Percentiles rank a stretch among this genome's conserved stretches.
phyloP scores from a whole-genome alignment of 208 protist species.

The Crithidia expoeki region DNA sequence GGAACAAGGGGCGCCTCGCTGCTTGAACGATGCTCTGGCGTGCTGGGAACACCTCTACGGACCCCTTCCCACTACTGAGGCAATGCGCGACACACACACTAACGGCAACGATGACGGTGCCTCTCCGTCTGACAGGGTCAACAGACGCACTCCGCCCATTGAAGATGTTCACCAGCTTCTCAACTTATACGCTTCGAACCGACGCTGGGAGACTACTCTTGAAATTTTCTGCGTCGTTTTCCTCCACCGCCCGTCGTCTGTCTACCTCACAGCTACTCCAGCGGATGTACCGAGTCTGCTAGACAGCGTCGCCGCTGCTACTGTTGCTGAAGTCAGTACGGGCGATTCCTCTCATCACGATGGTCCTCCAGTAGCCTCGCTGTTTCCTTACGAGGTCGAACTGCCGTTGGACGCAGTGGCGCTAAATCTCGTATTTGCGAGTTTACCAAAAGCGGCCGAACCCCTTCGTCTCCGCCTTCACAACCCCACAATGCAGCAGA shows the following conservation, averaged over 20 bases:
- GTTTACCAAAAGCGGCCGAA: slow-evolving; percentile 31
- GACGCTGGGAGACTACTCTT: slow-evolving; percentile 44
- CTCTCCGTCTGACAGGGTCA: neutral
- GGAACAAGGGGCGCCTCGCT: neutral
- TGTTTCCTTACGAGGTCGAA: neutral
- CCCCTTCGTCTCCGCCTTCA: neutral
- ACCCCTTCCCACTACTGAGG: neutral
- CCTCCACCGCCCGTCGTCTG: slow-evolving; percentile 24
- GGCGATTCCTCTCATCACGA: neutral
- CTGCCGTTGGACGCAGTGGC: slow-evolving; percentile 42
- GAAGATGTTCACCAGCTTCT: slow-evolving; percentile 63
- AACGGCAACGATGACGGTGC: neutral
- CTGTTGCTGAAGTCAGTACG: neutral
- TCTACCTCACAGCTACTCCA: slow-evolving; percentile 22
- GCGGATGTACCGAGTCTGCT: neutral
- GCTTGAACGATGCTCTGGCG: slow-evolving; percentile 8
- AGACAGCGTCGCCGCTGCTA: neutral
- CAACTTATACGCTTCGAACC: slow-evolving; percentile 46
- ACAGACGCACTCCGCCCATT: slow-evolving; percentile 17
- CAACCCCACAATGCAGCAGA: too few species aligned
- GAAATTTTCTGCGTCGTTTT: slow-evolving; percentile 47
- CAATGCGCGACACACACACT: neutral
- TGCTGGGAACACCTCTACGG: slow-evolving; percentile 42
- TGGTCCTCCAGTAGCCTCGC: neutral
- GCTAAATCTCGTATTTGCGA: slow-evolving; percentile 71